These are phyloP conservation scores for Aristolochia fimbriata DNA, from an alignment of 164 flowering plant genomes.

Conservation along the genomic window DNA sequence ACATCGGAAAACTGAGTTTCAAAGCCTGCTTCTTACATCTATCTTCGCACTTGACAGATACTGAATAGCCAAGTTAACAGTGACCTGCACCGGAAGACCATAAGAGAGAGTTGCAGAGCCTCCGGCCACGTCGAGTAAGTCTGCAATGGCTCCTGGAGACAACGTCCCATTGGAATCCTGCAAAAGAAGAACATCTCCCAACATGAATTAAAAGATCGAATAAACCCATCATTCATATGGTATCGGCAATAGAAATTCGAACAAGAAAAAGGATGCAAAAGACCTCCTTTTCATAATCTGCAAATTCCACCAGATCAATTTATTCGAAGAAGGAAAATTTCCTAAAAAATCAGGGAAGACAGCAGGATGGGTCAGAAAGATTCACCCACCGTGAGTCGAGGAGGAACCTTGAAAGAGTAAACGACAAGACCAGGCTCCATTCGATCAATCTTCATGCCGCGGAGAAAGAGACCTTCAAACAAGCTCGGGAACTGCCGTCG, in stretches of 20 bases:
- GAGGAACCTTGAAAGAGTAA: conserved; percentile 65
- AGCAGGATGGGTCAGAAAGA: not conserved
- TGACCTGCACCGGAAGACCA: conserved; percentile 51
- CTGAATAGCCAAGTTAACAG: conserved; percentile 79
- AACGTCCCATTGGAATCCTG: conserved; percentile 64
- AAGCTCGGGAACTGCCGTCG: conserved; percentile 28
- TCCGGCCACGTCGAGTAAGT: conserved; percentile 72
- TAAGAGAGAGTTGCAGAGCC: conserved; percentile 36
- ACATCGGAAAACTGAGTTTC: not conserved
- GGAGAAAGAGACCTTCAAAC: conserved; percentile 43
- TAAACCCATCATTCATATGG: not conserved
- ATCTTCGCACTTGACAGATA: conserved; percentile 51
- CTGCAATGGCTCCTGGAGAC: conserved; percentile 60
- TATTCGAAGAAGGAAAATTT: not conserved
- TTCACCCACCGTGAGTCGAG: conserved; percentile 63
- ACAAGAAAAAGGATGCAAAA: too few species aligned
- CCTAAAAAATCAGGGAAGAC: conserved; percentile 1
- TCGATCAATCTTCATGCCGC: conserved; percentile 60
- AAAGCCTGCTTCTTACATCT: conserved; percentile 34
- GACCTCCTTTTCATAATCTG: not conserved
- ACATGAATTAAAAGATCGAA: not conserved
- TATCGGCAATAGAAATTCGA: not conserved
- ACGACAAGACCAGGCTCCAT: conserved; percentile 50
- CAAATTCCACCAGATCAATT: not conserved
- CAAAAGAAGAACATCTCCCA: conserved; percentile 8